phyloP scores from a whole-genome alignment of 441 rosid species.

The Breynia disticha region DNA sequence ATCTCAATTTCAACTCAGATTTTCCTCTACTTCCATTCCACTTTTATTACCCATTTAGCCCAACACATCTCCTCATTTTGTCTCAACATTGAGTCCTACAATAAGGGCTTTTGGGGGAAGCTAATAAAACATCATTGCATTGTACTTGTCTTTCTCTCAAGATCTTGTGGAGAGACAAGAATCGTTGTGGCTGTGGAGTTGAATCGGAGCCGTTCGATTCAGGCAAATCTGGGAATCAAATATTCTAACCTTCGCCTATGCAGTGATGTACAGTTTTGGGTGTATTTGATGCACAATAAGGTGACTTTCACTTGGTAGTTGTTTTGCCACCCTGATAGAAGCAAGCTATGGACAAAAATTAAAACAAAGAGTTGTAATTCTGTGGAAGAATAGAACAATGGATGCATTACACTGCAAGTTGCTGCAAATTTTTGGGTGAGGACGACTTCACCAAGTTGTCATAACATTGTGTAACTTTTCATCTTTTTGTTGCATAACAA shows the following conservation, averaged over 20 bases:
- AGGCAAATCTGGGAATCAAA: slow-evolving; percentile 35
- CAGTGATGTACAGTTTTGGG: slow-evolving; percentile 14
- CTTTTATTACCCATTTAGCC: slow-evolving; percentile 28
- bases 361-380: slow-evolving; percentile 10
- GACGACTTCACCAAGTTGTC: too few species aligned
- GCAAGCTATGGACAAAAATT: neutral
- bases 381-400: slow-evolving; percentile 7
- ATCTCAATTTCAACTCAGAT: too few species aligned
- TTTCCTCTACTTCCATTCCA: slow-evolving; percentile 17
- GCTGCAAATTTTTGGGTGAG: too few species aligned
- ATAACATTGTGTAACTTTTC: neutral
- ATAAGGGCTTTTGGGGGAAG: neutral
- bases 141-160: neutral
- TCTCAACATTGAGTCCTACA: neutral
- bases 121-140: too few species aligned
- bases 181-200: neutral
- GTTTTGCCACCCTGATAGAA: slow-evolving; percentile 11
- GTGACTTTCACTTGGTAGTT: slow-evolving; percentile 38
- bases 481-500: too few species aligned
- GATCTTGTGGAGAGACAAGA: slow-evolving; percentile 8
- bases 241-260: slow-evolving; percentile 9
- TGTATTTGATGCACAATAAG: slow-evolving; percentile 15
- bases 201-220: slow-evolving; percentile 35
- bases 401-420: too few species aligned
- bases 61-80: slow-evolving; percentile 7